Conservation (phyloP, 176 grass and related monocot genomes). For the Musa acuminata region DNA sequence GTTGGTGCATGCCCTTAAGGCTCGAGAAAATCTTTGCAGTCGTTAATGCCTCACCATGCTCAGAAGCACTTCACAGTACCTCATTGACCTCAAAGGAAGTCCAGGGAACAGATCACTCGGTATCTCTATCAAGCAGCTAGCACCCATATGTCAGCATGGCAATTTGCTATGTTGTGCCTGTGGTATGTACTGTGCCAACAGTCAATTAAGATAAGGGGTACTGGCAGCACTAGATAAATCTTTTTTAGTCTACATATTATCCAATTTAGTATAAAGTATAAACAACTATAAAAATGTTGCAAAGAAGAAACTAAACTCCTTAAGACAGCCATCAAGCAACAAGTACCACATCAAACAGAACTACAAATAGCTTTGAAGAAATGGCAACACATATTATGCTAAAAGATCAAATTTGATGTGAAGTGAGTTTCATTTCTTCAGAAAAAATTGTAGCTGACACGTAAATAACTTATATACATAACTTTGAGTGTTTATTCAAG, state of each 20-base stretch:
- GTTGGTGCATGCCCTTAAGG: neutral
- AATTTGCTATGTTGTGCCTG: neutral
- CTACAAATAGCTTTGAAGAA: neutral
- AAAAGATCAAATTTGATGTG: slow-evolving; percentile 1
- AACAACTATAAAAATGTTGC: neutral
- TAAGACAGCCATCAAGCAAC: neutral
- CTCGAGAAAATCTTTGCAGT: neutral
- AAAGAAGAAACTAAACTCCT: neutral
- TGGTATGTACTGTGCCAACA: neutral
- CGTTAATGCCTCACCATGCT: too few species aligned
- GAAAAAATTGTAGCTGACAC: neutral
- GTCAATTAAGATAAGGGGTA: neutral
- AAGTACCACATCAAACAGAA: neutral
- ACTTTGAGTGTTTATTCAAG: neutral
- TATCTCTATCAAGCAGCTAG: too few species aligned
- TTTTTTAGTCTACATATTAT: neutral
- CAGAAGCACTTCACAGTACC: too few species aligned
- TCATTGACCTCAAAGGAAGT: too few species aligned
- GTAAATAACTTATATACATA: neutral
- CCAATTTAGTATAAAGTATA: neutral
- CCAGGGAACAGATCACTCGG: too few species aligned
- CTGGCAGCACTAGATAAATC: neutral
- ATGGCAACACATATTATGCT: neutral
- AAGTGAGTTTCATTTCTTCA: neutral
- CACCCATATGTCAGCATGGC: neutral